Evolutionary conservation across 2,329 filamentous ascomycete genomes (phyloP).

Genomic region (Pseudogymnoascus sp.): DNA sequence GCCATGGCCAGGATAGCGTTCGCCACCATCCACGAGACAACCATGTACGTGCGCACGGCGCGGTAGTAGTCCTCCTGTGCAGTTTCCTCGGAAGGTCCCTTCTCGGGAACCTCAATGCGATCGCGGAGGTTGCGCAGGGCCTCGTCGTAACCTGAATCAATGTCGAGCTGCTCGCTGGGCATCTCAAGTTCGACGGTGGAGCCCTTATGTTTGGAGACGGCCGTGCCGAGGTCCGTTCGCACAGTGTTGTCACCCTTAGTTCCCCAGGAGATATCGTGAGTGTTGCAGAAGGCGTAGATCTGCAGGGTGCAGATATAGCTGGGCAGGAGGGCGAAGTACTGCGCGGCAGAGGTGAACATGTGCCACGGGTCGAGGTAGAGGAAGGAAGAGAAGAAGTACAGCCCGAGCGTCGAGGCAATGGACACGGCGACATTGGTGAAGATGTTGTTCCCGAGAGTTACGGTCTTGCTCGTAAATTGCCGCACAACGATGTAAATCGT

Average conservation of each 20-base stretch:
- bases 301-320: slow-evolving; percentile 95
- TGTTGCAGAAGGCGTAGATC: slow-evolving; percentile 98
- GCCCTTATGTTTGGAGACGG: slow-evolving; percentile 63
- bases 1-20: slow-evolving; percentile 93
- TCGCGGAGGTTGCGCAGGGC: slow-evolving; percentile 93
- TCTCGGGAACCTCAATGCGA: slow-evolving; percentile 68
- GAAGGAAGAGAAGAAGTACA: slow-evolving; percentile 96
- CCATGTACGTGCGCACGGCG: slow-evolving; percentile 95
- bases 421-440: slow-evolving; percentile 94
- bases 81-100: slow-evolving; percentile 62
- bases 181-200: slow-evolving; percentile 90
- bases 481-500: slow-evolving; percentile 79
- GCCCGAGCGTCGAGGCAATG: slow-evolving; percentile 76
- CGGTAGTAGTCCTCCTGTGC: slow-evolving; percentile 98
- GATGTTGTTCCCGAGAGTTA: slow-evolving; percentile 71
- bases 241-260: slow-evolving; percentile 97
- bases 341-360: slow-evolving; percentile 85
- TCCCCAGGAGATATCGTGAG: slow-evolving; percentile 97
- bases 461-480: slow-evolving; percentile 52
- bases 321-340: slow-evolving; percentile 90
- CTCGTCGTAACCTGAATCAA: slow-evolving; percentile 95
- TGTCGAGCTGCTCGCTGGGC: slow-evolving; percentile 95
- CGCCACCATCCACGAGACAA: slow-evolving; percentile 84
- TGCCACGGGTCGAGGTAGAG: slow-evolving; percentile 98
- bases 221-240: slow-evolving; percentile 83